Conservation (phyloP, 2,329 filamentous ascomycete species). For the Hypocreales sp. region DNA sequence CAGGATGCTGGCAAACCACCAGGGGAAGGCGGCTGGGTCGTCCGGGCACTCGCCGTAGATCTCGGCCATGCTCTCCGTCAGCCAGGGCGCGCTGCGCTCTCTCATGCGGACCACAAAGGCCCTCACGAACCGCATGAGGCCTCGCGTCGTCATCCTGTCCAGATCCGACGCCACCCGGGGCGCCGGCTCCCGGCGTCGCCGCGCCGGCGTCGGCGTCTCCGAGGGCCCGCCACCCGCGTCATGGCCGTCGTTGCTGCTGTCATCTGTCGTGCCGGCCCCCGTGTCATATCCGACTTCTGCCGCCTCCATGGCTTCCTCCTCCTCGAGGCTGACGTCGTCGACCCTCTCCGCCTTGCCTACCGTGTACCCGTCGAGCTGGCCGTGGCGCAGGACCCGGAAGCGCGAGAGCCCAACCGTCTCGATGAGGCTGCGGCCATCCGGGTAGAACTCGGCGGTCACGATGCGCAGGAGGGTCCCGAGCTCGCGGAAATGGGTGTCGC, state of each 20-base stretch:
- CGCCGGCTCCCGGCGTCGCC: not conserved
- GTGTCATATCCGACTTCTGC: slow-evolving; percentile 29
- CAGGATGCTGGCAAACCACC: slow-evolving; percentile 78
- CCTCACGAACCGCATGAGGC: slow-evolving; percentile 48
- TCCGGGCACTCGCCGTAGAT: slow-evolving; percentile 65
- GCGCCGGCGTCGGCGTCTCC: not conserved
- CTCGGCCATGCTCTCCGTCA: slow-evolving; percentile 53
- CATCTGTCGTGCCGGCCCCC: not conserved
- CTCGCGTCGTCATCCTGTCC: slow-evolving; percentile 47
- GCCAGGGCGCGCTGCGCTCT: slow-evolving; percentile 54
- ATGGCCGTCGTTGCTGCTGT: not conserved
- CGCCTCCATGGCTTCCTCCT: slow-evolving; percentile 65
- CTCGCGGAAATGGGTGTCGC: slow-evolving; percentile 40
- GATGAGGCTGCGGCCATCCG: slow-evolving; percentile 69
- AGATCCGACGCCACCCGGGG: slow-evolving; percentile 5
- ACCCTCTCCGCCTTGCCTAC: slow-evolving; percentile 63
- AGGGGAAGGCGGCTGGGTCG: slow-evolving; percentile 66
- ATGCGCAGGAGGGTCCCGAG: slow-evolving; percentile 71
- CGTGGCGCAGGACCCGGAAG: slow-evolving; percentile 55
- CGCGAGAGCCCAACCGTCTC: slow-evolving; percentile 64
- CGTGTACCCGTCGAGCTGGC: slow-evolving; percentile 58
- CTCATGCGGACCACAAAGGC: slow-evolving; percentile 58
- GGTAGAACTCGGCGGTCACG: slow-evolving; percentile 54
- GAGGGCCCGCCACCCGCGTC: not conserved
- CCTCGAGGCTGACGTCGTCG: slow-evolving; percentile 66